Evolutionary conservation across 768 basidiomycete genomes (phyloP).

Genomic region (Sutorius australiensis): DNA sequence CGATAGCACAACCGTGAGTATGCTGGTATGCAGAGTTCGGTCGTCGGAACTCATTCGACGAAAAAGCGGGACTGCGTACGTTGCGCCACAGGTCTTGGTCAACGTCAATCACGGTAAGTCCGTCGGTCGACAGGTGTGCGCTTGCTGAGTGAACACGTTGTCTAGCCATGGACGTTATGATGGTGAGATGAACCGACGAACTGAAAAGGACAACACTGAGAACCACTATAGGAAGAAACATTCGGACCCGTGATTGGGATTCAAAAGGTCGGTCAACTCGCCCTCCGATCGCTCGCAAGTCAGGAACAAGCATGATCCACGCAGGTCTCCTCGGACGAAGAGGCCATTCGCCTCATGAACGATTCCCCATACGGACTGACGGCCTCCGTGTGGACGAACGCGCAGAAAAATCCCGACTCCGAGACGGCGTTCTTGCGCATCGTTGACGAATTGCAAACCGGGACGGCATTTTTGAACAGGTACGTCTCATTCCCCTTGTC

Average conservation of each 20-base stretch:
- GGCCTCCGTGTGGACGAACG: slow-evolving; percentile 90
- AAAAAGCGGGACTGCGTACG: slow-evolving; percentile 73
- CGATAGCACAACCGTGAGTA: slow-evolving; percentile 62
- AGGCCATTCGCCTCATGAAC: slow-evolving; percentile 91
- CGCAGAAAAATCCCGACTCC: slow-evolving; percentile 53
- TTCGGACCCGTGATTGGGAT: slow-evolving; percentile 95
- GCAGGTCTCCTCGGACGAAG: slow-evolving; percentile 78
- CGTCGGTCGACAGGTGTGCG: background rate
- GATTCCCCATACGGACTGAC: slow-evolving; percentile 95
- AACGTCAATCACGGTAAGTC: slow-evolving; percentile 83
- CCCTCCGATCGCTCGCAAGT: background rate
- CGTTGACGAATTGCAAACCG: slow-evolving; percentile 74
- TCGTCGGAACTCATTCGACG: background rate
- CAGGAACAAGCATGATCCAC: background rate
- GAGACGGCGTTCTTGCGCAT: slow-evolving; percentile 58
- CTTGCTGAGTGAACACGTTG: slow-evolving; percentile 3
- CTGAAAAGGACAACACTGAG: background rate
- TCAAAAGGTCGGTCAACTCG: slow-evolving; percentile 59
- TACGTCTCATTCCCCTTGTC: slow-evolving; percentile 18
- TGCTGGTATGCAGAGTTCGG: background rate
- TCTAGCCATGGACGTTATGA: slow-evolving; percentile 91
- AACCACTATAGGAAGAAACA: slow-evolving; percentile 62
- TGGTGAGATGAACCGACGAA: slow-evolving; percentile 38
- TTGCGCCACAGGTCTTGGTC: slow-evolving; percentile 87
- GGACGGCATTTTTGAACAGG: slow-evolving; percentile 93